A percentile compares a stretch with the other conserved stretches of the same genome.
These are phyloP conservation scores for Cylindrodendrum hubeiense DNA, from an alignment of 2,329 filamentous ascomycete species.

Conservation along the genomic window DNA sequence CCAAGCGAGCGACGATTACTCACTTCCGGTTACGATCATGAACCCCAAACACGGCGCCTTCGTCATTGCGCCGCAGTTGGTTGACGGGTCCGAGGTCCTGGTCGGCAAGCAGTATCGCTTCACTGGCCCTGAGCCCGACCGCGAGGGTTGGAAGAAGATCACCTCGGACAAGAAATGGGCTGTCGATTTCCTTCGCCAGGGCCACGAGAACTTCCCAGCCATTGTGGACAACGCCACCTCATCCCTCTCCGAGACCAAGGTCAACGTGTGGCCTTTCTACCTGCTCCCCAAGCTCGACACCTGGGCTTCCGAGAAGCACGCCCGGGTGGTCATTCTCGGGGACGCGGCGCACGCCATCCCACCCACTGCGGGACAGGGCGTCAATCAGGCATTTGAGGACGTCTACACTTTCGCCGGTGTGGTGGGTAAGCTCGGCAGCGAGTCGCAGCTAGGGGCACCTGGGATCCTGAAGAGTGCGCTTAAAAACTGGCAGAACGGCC, in stretches of 20 bases:
- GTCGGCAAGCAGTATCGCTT: constrained; percentile 59
- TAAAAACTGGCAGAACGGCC: constrained; percentile 58
- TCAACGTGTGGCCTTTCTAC: constrained; percentile 65
- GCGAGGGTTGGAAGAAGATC: constrained; percentile 57
- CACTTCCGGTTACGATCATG: constrained; percentile 58
- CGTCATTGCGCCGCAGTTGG: constrained; percentile 61
- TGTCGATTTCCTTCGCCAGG: constrained; percentile 49
- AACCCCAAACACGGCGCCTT: constrained; percentile 59
- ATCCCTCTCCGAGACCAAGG: constrained; percentile 43
- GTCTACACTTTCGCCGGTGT: constrained; percentile 59
- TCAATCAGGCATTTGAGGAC: constrained; percentile 64
- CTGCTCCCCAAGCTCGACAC: constrained; percentile 58
- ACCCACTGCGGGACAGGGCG: constrained; percentile 60
- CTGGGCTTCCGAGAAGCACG: constrained; percentile 54
- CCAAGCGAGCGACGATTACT: constrained; percentile 48
- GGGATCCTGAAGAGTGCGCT: constrained; percentile 14
- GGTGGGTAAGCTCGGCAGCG: constrained; percentile 34
- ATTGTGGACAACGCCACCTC: constrained; percentile 51
- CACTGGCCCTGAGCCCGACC: constrained; percentile 48
- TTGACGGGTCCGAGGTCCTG: constrained; percentile 61
- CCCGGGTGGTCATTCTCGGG: constrained; percentile 58
- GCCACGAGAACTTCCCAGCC: constrained; percentile 52
- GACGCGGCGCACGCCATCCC: constrained; percentile 64
- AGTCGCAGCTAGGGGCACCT: constrained; percentile 43
- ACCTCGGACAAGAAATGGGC: constrained; percentile 53